phyloP scores from a whole-genome alignment of 139 green algal genomes.

The Chlorella sp. region DNA sequence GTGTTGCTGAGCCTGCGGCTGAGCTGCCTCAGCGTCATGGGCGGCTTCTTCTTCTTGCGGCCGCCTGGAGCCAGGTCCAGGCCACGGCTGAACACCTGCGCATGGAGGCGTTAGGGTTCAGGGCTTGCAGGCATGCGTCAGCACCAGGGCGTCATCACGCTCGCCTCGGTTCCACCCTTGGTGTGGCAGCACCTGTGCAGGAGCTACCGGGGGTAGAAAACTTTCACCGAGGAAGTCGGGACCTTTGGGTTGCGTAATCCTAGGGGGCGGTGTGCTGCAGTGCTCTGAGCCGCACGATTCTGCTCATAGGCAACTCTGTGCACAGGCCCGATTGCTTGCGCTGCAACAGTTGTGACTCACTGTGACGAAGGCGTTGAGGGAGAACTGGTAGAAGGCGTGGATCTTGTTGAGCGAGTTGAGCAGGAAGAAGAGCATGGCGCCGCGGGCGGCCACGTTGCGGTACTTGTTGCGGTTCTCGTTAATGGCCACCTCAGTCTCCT shows the following conservation, averaged over 20 bases:
- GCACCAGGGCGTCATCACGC: too few species aligned
- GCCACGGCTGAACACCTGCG: constrained; percentile 68
- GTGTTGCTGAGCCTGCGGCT: constrained; percentile 26
- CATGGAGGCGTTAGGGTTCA: too few species aligned
- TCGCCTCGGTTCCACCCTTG: too few species aligned
- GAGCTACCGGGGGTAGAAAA: too few species aligned
- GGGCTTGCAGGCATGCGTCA: too few species aligned
- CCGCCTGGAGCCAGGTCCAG: constrained; percentile 71
- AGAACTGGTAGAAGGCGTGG: constrained; percentile 81
- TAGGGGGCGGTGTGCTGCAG: too few species aligned
- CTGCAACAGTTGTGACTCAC: neutral
- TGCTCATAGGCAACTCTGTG: too few species aligned
- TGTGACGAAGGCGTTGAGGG: constrained; percentile 72
- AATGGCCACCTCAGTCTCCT: constrained; percentile 65
- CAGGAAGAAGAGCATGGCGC: constrained; percentile 82
- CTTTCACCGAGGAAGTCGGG: too few species aligned
- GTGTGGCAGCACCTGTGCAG: too few species aligned
- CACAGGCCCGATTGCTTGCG: too few species aligned
- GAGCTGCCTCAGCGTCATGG: constrained; percentile 24
- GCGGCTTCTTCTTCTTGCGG: constrained; percentile 41
- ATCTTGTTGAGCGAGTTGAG: constrained; percentile 86
- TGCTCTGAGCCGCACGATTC: neutral
- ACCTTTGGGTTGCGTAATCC: too few species aligned
- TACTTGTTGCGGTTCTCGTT: constrained; percentile 81
- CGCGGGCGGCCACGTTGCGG: constrained; percentile 55